Conservation (phyloP, 2,329 filamentous ascomycete species). For the Ascochyta fabae region DNA sequence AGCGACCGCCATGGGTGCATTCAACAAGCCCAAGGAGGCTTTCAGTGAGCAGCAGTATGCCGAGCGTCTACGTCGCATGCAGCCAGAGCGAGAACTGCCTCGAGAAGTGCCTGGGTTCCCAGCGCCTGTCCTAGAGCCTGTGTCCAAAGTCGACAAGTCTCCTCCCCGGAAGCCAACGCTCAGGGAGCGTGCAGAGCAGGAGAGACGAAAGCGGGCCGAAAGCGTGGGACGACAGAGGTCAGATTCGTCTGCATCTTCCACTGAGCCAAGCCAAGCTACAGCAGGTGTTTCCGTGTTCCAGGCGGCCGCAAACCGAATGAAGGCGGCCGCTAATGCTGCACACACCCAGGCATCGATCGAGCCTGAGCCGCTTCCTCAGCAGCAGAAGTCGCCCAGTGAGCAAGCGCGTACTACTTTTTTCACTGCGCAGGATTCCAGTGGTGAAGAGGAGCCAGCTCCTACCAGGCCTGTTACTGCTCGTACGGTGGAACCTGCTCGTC, state of each 20-base stretch:
- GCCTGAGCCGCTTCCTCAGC: constrained; percentile 1
- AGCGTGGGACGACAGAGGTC: constrained; percentile 35
- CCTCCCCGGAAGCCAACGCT: constrained; percentile 36
- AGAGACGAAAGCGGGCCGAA: constrained; percentile 42
- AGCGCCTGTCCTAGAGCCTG: constrained; percentile 11
- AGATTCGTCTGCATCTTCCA: constrained; percentile 30
- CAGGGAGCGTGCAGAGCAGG: constrained; percentile 45
- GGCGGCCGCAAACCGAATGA: constrained; percentile 54
- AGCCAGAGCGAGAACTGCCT: constrained; percentile 70
- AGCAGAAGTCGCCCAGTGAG: constrained; percentile 24
- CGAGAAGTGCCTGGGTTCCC: constrained; percentile 51
- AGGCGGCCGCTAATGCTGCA: constrained; percentile 33
- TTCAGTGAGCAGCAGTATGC: constrained; percentile 88
- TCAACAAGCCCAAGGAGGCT: constrained; percentile 74
- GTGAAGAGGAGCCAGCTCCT: constrained; percentile 39
- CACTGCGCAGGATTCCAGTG: constrained; percentile 39
- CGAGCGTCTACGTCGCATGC: constrained; percentile 80
- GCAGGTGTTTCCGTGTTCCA: constrained; percentile 56
- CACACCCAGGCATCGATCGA: constrained; percentile 24
- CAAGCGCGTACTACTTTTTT: constrained; percentile 38
- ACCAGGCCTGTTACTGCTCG: constrained; percentile 16
- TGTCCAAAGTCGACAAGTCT: constrained; percentile 27
- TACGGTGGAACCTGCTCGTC: constrained; percentile 31
- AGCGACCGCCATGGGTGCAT: constrained; percentile 74
- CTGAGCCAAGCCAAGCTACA: constrained; percentile 38